These are phyloP conservation scores for Dactylella cylindrospora DNA, from an alignment of 2,329 filamentous ascomycete species.

Conservation along the genomic window DNA sequence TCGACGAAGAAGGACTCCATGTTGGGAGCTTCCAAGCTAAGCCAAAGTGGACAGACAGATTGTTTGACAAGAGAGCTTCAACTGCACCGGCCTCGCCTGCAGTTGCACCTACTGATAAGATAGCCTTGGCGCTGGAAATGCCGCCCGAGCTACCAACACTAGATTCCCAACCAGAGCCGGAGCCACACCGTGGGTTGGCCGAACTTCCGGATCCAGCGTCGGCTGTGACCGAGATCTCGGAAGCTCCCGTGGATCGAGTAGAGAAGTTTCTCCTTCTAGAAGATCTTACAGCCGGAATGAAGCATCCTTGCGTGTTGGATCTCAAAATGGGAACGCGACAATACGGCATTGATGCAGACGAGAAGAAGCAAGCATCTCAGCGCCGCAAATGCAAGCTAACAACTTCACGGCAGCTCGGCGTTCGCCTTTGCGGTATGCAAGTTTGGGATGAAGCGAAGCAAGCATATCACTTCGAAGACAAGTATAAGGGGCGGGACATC, in stretches of 20 bases:
- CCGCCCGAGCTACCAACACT: slow-evolving; percentile 9
- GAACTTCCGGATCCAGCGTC: slow-evolving; percentile 47
- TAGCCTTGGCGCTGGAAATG: slow-evolving; percentile 8
- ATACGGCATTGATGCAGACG: slow-evolving; percentile 86
- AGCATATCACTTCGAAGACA: slow-evolving; percentile 93
- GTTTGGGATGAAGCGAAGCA: slow-evolving; percentile 86
- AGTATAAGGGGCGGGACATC: slow-evolving; percentile 89
- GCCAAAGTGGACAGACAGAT: slow-evolving; percentile 34
- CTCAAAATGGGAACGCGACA: slow-evolving; percentile 98
- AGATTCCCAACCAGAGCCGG: slow-evolving; percentile 44
- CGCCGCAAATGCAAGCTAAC: slow-evolving; percentile 88
- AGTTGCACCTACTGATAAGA: slow-evolving; percentile 5
- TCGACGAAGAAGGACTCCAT: slow-evolving; percentile 26
- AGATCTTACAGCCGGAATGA: slow-evolving; percentile 95
- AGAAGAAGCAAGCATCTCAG: slow-evolving; percentile 92
- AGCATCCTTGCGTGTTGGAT: slow-evolving; percentile 91
- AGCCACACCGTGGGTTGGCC: slow-evolving; percentile 50
- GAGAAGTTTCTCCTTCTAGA: slow-evolving; percentile 93
- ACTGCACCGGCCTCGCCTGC: slow-evolving; percentile 33
- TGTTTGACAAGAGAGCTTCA: slow-evolving; percentile 31
- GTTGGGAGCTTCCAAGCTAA: slow-evolving; percentile 29
- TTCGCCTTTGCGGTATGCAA: slow-evolving; percentile 92
- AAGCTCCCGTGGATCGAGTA: slow-evolving; percentile 62
- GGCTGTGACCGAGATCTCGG: slow-evolving; percentile 46
- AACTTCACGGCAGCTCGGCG: slow-evolving; percentile 86